Percentiles rank a stretch among this genome's conserved stretches.
Evolutionary conservation across 164 flowering plant species (phyloP).

Genomic region (Liquidambar formosana): DNA sequence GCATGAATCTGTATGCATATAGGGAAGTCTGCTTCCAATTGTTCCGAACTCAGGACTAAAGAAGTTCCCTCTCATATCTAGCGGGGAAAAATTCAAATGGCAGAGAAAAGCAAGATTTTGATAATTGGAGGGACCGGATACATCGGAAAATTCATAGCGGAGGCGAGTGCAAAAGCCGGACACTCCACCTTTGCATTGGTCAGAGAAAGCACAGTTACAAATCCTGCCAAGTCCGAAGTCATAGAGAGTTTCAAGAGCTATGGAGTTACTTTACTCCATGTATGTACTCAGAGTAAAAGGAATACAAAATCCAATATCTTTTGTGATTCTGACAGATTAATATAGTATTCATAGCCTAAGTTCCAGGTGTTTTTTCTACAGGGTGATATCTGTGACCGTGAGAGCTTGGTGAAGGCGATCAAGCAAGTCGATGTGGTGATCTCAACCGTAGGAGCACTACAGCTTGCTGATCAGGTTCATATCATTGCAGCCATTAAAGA

Average conservation of each 20-base stretch:
- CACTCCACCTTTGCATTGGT: slow-evolving; percentile 28
- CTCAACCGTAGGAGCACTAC: slow-evolving; percentile 21
- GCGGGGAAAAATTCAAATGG: slow-evolving; percentile 6
- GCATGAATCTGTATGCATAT: too few species aligned
- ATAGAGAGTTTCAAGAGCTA: slow-evolving; percentile 29
- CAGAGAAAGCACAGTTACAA: slow-evolving; percentile 27
- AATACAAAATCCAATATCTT: too few species aligned
- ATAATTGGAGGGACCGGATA: slow-evolving; percentile 23
- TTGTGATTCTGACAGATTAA: background rate
- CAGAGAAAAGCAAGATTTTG: slow-evolving; percentile 21
- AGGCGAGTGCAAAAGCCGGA: slow-evolving; percentile 16
- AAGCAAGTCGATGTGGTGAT: slow-evolving; percentile 46
- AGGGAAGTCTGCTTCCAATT: too few species aligned
- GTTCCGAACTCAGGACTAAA: too few species aligned
- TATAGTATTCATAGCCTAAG: background rate
- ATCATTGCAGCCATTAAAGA: slow-evolving; percentile 40
- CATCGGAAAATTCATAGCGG: slow-evolving; percentile 18
- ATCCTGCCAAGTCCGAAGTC: slow-evolving; percentile 26
- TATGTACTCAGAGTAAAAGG: slow-evolving; percentile 12
- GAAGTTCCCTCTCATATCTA: too few species aligned
- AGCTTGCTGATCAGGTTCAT: slow-evolving; percentile 27
- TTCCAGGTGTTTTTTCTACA: slow-evolving; percentile 3
- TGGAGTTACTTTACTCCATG: slow-evolving; percentile 28
- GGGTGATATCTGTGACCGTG: slow-evolving; percentile 43
- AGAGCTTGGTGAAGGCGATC: slow-evolving; percentile 39